Conservation (phyloP, 805 yeast species). For the Candida parachauliodes region DNA sequence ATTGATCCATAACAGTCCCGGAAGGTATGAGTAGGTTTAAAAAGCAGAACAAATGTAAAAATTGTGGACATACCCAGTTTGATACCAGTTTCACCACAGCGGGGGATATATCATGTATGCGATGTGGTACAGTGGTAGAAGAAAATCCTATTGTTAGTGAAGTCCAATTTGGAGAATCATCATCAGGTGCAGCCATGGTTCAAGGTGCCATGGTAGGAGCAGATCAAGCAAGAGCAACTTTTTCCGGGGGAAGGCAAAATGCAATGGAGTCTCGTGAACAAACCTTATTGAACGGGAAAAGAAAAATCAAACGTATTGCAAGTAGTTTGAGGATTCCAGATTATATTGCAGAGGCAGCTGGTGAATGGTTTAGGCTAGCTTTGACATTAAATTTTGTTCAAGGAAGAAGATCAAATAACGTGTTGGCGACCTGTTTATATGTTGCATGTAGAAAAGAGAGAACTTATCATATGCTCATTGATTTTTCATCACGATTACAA, state of each 20-base stretch:
- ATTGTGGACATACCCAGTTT: conserved; percentile 23
- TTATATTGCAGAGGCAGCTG: conserved; percentile 79
- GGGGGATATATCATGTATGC: conserved; percentile 73
- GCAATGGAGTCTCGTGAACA: conserved; percentile 86
- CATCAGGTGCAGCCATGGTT: conserved; percentile 92
- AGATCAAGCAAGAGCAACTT: conserved; percentile 73
- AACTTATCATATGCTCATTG: conserved; percentile 94
- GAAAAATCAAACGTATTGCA: conserved; percentile 77
- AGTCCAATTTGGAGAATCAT: conserved; percentile 87
- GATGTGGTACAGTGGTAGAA: conserved; percentile 84
- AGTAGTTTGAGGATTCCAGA: conserved; percentile 77
- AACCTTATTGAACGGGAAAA: conserved; percentile 79
- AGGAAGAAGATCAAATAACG: conserved; percentile 95
- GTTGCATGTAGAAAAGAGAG: conserved; percentile 89
- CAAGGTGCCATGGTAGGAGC: conserved; percentile 92
- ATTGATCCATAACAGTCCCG: background rate
- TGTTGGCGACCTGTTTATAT: conserved; percentile 90
- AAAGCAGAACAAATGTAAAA: conserved; percentile 15
- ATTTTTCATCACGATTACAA: conserved; percentile 84
- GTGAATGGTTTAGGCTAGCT: conserved; percentile 86
- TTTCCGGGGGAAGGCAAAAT: conserved; percentile 61
- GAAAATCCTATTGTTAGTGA: conserved; percentile 95
- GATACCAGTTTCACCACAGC: conserved; percentile 36
- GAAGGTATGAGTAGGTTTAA: conserved; percentile 4
- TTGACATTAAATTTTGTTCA: conserved; percentile 87